Percentiles rank a stretch among this genome's conserved stretches.
Evolutionary conservation across 2,329 filamentous ascomycete species (phyloP).

Genomic region (Cytospora chrysosperma): DNA sequence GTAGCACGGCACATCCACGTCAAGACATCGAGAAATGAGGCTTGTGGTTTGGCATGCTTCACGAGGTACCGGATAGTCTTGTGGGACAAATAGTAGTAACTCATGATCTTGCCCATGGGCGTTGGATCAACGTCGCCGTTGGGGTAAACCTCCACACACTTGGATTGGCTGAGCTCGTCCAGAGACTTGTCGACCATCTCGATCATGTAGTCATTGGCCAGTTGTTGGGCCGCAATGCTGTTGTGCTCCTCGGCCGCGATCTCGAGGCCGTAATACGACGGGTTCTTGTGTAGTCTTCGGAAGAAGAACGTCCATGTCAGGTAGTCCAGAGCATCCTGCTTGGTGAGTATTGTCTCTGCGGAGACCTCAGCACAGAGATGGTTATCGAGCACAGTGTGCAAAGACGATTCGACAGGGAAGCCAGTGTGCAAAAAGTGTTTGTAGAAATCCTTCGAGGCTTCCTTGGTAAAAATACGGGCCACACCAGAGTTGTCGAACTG

Average conservation of each 20-base stretch:
- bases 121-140: slow-evolving; percentile 91
- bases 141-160: slow-evolving; percentile 77
- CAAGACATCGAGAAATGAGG: slow-evolving; percentile 77
- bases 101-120: slow-evolving; percentile 96
- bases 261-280: slow-evolving; percentile 94
- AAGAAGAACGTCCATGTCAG: slow-evolving; percentile 99
- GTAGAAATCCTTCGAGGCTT: slow-evolving; percentile 98
- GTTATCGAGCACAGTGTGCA: slow-evolving; percentile 96
- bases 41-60: slow-evolving; percentile 70
- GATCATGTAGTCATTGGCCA: slow-evolving; percentile 94
- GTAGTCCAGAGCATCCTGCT: slow-evolving; percentile 96
- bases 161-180: slow-evolving; percentile 75
- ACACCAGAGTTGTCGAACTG: slow-evolving; percentile 97
- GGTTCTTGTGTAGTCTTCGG: slow-evolving; percentile 93
- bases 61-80: slow-evolving; percentile 87
- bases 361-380: slow-evolving; percentile 94
- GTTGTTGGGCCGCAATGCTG: slow-evolving; percentile 76
- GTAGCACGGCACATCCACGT: slow-evolving; percentile 91
- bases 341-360: slow-evolving; percentile 86
- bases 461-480: slow-evolving; percentile 94
- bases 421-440: slow-evolving; percentile 98
- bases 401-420: slow-evolving; percentile 93
- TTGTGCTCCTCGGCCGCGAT: slow-evolving; percentile 92
- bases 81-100: slow-evolving; percentile 97
- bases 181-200: slow-evolving; percentile 87